Base-by-base conservation (phyloP, 768 basidiomycete genomes). In the button mushroom (Agaricus bisporus) region DNA sequence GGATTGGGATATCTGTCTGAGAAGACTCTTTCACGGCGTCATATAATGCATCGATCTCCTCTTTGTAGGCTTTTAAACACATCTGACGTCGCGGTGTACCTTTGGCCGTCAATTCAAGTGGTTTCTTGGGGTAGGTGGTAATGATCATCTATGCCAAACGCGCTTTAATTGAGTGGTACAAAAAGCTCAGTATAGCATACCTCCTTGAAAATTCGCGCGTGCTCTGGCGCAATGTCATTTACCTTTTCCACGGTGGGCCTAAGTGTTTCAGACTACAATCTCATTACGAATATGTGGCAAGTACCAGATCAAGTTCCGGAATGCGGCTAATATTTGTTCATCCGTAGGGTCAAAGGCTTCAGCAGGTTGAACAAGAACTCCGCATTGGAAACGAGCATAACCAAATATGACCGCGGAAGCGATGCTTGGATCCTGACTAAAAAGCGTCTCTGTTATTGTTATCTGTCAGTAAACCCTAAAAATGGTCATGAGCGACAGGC, bases 181-280 rank as follows among this genome's bases (percentile, higher is more conserved):
- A 14, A 48, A 8, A 38, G 47, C 6, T 12, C 17, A n/a, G 14
- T 48, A 11, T 29, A 28, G 41, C 60, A 38, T 8, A 71, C 73
- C 68, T 74, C 74, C 57, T 73, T 75, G 64, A 76, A 75, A 4
- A 78, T 58, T n/a, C 73, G 60, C 1, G 73, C 74, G 57, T 75
- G 73, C 32, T 18, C 28, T 17, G 55, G 55, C 3, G 37, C 55
- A 11, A 45, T 10, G 25, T 47, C 54, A 51, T 76, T 77, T 47
- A 70, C 63, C 51, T 67, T 62, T 43, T 72, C 67, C 2, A 77
- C 64, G 5, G 66, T 73, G 0, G 72, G 64, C 74, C 73, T 75
- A 28, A 15, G 15, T 20, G 47, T n/a, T 17, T 52, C 11, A 48
- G 36, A 10, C n/a, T 17, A 11, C 17, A 25, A 11, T 5, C 18